Conservation (phyloP, 305 asterid genomes). For the Fraxinus velutina region DNA sequence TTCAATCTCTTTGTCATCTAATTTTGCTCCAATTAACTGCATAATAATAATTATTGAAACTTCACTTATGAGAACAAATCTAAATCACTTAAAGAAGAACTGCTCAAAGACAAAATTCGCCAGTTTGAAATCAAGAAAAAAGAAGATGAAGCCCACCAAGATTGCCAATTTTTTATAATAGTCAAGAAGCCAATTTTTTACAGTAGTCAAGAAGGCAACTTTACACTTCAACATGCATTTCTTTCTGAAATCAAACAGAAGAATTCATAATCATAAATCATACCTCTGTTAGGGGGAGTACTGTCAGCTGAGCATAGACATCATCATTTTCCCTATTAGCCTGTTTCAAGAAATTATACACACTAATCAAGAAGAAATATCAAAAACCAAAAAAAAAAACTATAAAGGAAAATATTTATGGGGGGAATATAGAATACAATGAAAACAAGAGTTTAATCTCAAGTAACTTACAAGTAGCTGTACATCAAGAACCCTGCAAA, state of each 20-base stretch:
- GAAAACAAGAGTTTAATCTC: not conserved
- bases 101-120: not conserved
- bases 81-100: not conserved
- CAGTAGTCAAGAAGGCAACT: not conserved
- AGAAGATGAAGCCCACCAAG: not conserved
- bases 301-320: constrained; percentile 78
- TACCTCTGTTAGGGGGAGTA: constrained; percentile 84
- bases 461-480: constrained; percentile 62
- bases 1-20: constrained; percentile 62
- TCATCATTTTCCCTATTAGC: constrained; percentile 97
- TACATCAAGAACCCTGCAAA: constrained; percentile 79
- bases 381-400: not conserved
- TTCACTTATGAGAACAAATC: not conserved
- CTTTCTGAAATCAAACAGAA: constrained; percentile 13
- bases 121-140: not conserved
- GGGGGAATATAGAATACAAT: not conserved
- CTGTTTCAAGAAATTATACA: constrained; percentile 37
- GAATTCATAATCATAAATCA: constrained; percentile 8
- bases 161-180: not conserved
- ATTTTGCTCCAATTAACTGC: constrained; percentile 43
- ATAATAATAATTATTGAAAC: constrained; percentile 3
- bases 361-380: not conserved
- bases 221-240: not conserved
- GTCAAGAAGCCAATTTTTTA: too few relatives aligned
- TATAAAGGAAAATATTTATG: not conserved